phyloP scores from a whole-genome alignment of 176 grass and related monocot genomes.

The Oryza brachyantha region DNA sequence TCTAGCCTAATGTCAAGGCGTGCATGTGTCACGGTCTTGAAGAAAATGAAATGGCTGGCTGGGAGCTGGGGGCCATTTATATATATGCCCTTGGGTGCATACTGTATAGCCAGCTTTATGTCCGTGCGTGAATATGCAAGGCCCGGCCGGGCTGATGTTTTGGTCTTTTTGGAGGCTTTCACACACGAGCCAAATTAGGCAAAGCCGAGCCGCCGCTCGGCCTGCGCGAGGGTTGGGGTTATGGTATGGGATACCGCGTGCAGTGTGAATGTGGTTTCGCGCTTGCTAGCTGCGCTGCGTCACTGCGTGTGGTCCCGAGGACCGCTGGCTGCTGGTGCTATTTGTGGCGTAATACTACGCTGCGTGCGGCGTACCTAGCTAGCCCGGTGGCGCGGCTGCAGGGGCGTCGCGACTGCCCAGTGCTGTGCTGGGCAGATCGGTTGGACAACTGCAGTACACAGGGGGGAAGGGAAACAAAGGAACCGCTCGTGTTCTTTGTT shows the following conservation, averaged over 20 bases:
- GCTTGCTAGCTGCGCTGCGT: not conserved
- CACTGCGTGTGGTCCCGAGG: not conserved
- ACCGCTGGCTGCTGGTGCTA: not conserved
- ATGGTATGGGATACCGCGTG: not conserved
- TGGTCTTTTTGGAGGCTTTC: conserved; percentile 27
- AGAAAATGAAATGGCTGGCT: conserved; percentile 24
- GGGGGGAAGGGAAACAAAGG: not conserved
- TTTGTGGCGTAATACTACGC: not conserved
- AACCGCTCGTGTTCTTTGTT: not conserved
- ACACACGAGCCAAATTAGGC: conserved; percentile 11
- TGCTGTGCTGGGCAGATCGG: too few species aligned
- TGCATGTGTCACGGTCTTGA: conserved; percentile 29
- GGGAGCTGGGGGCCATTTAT: conserved; percentile 28
- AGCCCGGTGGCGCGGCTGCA: not conserved
- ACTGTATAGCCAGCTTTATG: conserved; percentile 3
- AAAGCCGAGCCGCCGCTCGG: not conserved
- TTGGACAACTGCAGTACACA: conserved; percentile 1
- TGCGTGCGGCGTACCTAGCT: not conserved
- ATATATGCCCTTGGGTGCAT: conserved; percentile 23
- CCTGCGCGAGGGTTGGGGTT: not conserved
- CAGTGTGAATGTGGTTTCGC: conserved; percentile 20
- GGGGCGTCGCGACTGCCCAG: too few species aligned
- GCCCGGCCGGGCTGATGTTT: not conserved
- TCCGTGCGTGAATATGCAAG: conserved; percentile 1
- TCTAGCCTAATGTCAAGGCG: conserved; percentile 42